phyloP scores from a whole-genome alignment of 768 basidiomycete species.

The Tylopilus rubrobrunneus region DNA sequence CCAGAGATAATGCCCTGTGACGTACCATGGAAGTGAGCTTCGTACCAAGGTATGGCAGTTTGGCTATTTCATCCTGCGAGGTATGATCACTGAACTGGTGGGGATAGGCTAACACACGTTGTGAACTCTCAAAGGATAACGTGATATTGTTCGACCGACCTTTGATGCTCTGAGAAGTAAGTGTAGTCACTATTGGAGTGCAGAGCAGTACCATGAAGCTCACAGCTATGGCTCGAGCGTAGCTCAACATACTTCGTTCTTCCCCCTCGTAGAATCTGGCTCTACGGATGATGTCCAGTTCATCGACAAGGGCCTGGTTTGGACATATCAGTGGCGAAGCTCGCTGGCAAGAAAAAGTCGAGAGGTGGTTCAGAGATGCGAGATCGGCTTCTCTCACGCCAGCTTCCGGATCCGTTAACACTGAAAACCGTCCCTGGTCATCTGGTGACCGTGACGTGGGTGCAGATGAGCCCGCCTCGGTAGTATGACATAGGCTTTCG shows the following conservation, averaged over 20 bases:
- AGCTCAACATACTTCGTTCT: constrained; percentile 63
- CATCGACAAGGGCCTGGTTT: constrained; percentile 60
- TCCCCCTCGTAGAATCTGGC: constrained; percentile 65
- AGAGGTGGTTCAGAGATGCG: constrained; percentile 22
- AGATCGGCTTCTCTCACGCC: constrained; percentile 13
- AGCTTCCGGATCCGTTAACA: constrained; percentile 21
- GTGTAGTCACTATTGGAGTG: background rate
- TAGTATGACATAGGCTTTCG: constrained; percentile 40
- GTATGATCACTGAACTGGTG: constrained; percentile 35
- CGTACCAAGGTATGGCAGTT: constrained; percentile 47
- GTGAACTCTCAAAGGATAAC: background rate
- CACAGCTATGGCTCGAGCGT: constrained; percentile 70
- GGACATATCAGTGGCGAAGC: constrained; percentile 63
- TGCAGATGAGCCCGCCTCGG: background rate
- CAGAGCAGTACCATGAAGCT: constrained; percentile 20
- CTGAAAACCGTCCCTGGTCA: background rate
- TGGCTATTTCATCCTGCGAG: constrained; percentile 36
- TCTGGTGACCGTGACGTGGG: background rate
- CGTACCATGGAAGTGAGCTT: constrained; percentile 49
- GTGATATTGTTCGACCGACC: constrained; percentile 25
- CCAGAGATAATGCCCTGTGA: background rate
- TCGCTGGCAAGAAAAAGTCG: constrained; percentile 57
- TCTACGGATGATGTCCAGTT: constrained; percentile 55
- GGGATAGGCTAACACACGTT: constrained; percentile 43
- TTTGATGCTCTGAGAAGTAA: constrained; percentile 41